phyloP scores from a whole-genome alignment of 2,329 filamentous ascomycete genomes.

The Exophiala viscosa region DNA sequence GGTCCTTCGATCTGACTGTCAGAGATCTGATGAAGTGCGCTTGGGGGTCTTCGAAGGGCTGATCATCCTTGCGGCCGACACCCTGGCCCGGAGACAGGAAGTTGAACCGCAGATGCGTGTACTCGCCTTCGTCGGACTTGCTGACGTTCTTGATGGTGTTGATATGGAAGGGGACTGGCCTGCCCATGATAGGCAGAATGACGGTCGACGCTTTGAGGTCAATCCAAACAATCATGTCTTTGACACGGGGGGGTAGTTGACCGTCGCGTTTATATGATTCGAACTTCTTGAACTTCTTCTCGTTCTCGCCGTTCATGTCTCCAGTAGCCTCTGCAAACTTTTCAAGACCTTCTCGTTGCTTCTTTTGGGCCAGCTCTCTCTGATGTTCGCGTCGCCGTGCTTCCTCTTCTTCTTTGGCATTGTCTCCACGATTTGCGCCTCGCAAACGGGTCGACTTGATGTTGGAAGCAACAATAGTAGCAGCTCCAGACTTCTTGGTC shows the following conservation, averaged over 20 bases:
- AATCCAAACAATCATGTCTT: constrained; percentile 83
- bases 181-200: constrained; percentile 92
- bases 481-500: constrained; percentile 80
- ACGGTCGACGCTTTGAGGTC: constrained; percentile 87
- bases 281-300: constrained; percentile 98
- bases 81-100: constrained; percentile 95
- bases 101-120: constrained; percentile 91
- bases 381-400: constrained; percentile 85
- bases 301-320: constrained; percentile 80
- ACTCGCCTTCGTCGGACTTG: constrained; percentile 93
- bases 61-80: constrained; percentile 94
- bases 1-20: constrained; percentile 88
- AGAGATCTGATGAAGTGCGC: constrained; percentile 95
- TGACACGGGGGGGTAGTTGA: constrained; percentile 77
- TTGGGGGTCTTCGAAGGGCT: constrained; percentile 92
- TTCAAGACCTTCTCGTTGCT: constrained; percentile 80
- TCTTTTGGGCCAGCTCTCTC: constrained; percentile 80
- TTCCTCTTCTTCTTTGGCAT: constrained; percentile 72
- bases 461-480: constrained; percentile 87
- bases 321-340: constrained; percentile 82
- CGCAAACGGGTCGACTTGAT: constrained; percentile 91
- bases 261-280: constrained; percentile 99
- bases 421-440: constrained; percentile 75
- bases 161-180: constrained; percentile 96
- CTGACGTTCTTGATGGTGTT: constrained; percentile 98